phyloP scores from a whole-genome alignment of 164 flowering plant genomes.

The Vitis labrusca region DNA sequence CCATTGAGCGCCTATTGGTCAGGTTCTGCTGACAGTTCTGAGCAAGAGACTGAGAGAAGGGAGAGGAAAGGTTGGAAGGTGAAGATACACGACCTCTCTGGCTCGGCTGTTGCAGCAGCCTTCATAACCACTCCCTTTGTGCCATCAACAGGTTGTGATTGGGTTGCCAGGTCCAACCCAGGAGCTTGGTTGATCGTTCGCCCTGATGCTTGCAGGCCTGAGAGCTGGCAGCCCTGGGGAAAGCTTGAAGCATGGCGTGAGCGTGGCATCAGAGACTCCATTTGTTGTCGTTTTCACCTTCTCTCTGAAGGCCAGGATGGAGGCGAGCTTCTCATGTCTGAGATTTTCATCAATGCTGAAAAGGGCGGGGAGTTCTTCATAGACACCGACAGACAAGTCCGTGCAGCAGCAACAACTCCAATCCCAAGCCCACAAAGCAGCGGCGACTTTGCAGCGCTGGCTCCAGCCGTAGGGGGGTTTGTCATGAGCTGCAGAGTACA shows the following conservation, averaged over 20 bases:
- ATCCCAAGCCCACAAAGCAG: constrained; percentile 84
- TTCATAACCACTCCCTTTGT: constrained; percentile 95
- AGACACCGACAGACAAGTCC: constrained; percentile 64
- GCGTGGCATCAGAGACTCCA: constrained; percentile 56
- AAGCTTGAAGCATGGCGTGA: constrained; percentile 97
- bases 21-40: constrained; percentile 28
- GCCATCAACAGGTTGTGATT: constrained; percentile 84
- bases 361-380: constrained; percentile 85
- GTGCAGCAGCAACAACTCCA: constrained; percentile 42
- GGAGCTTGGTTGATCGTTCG: constrained; percentile 91
- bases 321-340: constrained; percentile 66
- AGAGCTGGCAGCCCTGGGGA: constrained; percentile 97
- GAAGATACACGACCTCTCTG: constrained; percentile 88
- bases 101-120: constrained; percentile 93
- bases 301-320: constrained; percentile 61
- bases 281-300: constrained; percentile 74
- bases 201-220: constrained; percentile 58
- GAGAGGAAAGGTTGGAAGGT: constrained; percentile 94
- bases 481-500: constrained; percentile 85
- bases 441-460: constrained; percentile 62
- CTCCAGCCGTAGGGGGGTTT: constrained; percentile 61
- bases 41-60: constrained; percentile 57
- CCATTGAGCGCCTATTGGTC: constrained; percentile 60
- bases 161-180: constrained; percentile 91
- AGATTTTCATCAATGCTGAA: constrained; percentile 65